phyloP scores from a whole-genome alignment of 1,284 basidiomycete genomes.

The Phylloboletellus chloephorus region DNA sequence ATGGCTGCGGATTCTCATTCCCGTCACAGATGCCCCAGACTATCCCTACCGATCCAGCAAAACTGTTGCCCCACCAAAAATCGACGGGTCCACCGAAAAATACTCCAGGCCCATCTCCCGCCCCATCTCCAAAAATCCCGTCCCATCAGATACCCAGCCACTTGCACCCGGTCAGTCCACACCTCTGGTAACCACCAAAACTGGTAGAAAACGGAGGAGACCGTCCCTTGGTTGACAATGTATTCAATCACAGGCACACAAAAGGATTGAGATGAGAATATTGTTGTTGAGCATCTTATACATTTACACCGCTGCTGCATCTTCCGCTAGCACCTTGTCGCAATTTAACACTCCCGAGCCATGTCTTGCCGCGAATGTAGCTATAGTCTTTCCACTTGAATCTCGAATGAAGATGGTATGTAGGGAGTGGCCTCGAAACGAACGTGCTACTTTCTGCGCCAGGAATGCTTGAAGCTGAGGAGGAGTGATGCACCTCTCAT shows the following conservation, averaged over 20 bases:
- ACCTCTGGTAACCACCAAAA: slow-evolving; percentile 18
- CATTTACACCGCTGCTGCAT: slow-evolving; percentile 26
- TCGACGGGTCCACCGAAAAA: slow-evolving; percentile 16
- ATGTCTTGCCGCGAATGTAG: slow-evolving; percentile 26
- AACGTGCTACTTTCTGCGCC: slow-evolving; percentile 19
- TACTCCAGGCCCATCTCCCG: slow-evolving; percentile 11
- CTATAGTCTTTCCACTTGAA: slow-evolving; percentile 22
- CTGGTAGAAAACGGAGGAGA: slow-evolving; percentile 31
- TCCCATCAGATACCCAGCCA: slow-evolving; percentile 9
- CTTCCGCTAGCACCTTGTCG: slow-evolving; percentile 22
- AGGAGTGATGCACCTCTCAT: slow-evolving; percentile 39
- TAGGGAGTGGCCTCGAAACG: slow-evolving; percentile 19
- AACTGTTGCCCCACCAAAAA: slow-evolving; percentile 9
- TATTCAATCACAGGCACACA: slow-evolving; percentile 15
- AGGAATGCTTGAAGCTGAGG: slow-evolving; percentile 37
- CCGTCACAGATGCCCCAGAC: slow-evolving; percentile 16
- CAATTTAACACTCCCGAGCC: slow-evolving; percentile 21
- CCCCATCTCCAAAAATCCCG: slow-evolving; percentile 18
- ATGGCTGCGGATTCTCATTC: slow-evolving; percentile 3
- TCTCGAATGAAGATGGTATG: slow-evolving; percentile 23
- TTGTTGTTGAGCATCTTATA: slow-evolving; percentile 23
- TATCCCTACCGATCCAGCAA: slow-evolving; percentile 21
- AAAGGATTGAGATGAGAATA: slow-evolving; percentile 19
- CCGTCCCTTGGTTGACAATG: slow-evolving; percentile 24
- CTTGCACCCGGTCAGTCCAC: slow-evolving; percentile 12